Evolutionary conservation across 1,139 yeast genomes (phyloP), one percentile per base, ranked within the genome.

Genomic region (Candida tetrigidarum): DNA sequence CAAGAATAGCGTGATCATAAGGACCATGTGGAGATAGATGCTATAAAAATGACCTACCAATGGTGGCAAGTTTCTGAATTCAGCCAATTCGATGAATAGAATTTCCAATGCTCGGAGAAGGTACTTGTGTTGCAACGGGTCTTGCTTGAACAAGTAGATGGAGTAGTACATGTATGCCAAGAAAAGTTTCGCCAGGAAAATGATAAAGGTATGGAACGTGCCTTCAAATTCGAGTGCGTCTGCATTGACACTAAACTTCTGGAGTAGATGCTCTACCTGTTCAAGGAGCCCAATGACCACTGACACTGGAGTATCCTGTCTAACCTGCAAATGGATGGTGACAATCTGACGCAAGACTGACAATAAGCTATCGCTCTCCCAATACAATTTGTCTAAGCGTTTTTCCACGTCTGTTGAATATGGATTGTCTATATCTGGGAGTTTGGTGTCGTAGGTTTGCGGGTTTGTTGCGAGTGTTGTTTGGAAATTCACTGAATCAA

Each of bases 121-220:
- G 48, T 64, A 68, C 36, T 57, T 58, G 38, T 58, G 63, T 44
- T 59, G 63, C 9, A 57, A 46, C 2, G 37, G 25, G 16, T 54
- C 46, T 1, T 52, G 52, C 33, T 53, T 47, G 36, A 52, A 54
- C 44, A 66, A 68, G 45, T 57, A 64, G 15, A 37, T 16, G 10
- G 32, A 27, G n/a, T 37, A 37, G 40, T 65, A 57, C 30, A 67
- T 50, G 37, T 60, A 58, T 1, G 54, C 46, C 12, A 62, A 45
- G 20, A 57, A 50, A 11, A 55, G 33, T 40, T 62, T 60, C 3
- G 54, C 43, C 27, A 20, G 40, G 40, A 42, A 44, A 35, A 19
- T 36, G 5, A 42, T 38, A 28, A 45, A 32, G 6, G 44, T 46
- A 3, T 32, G 10, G 5, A 50, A 34, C 1, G 43, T 34, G 4